A percentile compares a stretch with the other conserved stretches of the same genome.
Conservation (phyloP, 140 eudicot species). For the Erigeron philadelphicus region DNA sequence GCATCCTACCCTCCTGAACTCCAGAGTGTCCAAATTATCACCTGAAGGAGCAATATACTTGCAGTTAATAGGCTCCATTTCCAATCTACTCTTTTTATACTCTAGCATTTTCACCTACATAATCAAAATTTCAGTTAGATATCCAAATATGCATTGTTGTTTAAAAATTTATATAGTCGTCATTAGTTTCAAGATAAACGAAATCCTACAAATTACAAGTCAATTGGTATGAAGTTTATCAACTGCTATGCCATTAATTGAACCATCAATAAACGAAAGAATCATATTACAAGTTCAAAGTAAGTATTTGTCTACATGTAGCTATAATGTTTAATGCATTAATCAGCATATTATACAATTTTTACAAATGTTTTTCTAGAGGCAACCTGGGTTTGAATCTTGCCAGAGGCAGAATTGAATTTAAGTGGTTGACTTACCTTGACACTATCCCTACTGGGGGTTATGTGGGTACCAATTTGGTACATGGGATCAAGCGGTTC, state of each 20-base stretch:
- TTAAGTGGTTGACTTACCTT: no score
- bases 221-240: neutral
- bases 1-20: constrained; percentile 67
- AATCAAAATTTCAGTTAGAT: constrained; percentile 6
- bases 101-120: constrained; percentile 79
- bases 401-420: no score
- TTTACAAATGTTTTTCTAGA: neutral
- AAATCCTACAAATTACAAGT: neutral
- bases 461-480: no score
- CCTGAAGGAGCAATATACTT: constrained; percentile 40
- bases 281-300: neutral
- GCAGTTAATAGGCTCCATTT: constrained; percentile 68
- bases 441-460: no score
- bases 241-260: neutral
- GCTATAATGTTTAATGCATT: neutral
- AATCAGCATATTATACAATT: neutral
- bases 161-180: neutral
- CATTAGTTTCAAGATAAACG: no score
- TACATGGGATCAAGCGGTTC: no score
- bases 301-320: neutral
- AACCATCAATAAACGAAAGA: neutral
- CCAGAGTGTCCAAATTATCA: constrained; percentile 48
- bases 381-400: no score
- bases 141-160: neutral
- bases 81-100: constrained; percentile 55